Base-by-base conservation (phyloP, 768 basidiomycete genomes). In the Tulasnella sp. region DNA sequence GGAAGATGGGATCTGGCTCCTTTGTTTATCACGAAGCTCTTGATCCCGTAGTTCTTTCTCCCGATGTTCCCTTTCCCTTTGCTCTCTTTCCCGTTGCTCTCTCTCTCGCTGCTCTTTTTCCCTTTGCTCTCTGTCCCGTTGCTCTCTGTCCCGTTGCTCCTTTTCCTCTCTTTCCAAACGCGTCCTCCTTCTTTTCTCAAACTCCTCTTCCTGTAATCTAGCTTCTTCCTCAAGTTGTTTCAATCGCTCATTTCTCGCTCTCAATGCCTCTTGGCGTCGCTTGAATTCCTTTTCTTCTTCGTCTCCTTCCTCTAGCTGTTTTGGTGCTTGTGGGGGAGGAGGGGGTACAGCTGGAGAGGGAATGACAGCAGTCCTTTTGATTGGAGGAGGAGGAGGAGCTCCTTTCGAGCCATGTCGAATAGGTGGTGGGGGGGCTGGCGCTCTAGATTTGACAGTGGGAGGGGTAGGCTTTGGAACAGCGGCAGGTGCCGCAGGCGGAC, bases 271-370 rank as follows among this genome's bases (percentile, higher is more conserved):
- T 12, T 45, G 53, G 8, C 43, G 54, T 15, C 55, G 40, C 2
- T 72, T 73, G 8, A 95, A 62, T 13, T 67, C 71, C 37, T 73
- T 77, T 55, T 95, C 92, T 62, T 42, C 15, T 28, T 90, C 88
- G 0, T 93, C 89, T 37, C 37, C 51, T 13, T 53, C 51, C 28
- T 22, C 35, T 10, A 27, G 13, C 16, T 34, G 53, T 13, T 12
- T 34, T 1, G 67, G 63, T 12, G 67, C 60, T 7, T 70, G 69
- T 12, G 67, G 51, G 0, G 64, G 61, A 16, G 63, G 52, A 13
- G 57, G 43, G 25, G 57, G 51, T 58, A 63, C 57, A 3, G 70
- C 67, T 3, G 75, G 72, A 25, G 62, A 48, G 0, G 67, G 66
- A 2, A 71, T 66, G 0, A 71, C 68, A 2, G 70, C 64, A 25